Percentiles rank a stretch among this genome's conserved stretches.
These are phyloP conservation scores for Eimeria maxima DNA, from an alignment of 169 alveolate species.

Conservation along the genomic window DNA sequence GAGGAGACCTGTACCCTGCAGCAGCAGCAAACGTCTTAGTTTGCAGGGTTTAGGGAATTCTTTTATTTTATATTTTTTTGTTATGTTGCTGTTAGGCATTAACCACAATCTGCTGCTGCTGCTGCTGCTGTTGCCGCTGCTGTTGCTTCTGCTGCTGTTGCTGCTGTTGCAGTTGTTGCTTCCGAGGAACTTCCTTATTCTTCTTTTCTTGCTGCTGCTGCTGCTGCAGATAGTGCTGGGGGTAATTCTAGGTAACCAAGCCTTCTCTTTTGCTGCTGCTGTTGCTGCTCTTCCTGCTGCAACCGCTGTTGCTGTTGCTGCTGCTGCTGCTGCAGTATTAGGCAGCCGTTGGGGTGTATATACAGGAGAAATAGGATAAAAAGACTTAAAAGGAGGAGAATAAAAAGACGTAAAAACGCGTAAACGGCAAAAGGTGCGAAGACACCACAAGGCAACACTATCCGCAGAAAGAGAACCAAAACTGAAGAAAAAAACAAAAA, in stretches of 20 bases:
- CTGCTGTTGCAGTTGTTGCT: slow-evolving; percentile 8
- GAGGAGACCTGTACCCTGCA: neutral
- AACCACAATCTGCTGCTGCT: neutral
- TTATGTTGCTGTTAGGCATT: no score
- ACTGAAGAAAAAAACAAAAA: no score
- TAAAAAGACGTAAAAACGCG: neutral
- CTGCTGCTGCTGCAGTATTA: neutral
- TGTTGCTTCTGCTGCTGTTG: neutral
- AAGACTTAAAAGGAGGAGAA: neutral
- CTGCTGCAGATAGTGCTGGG: slow-evolving; percentile 8
- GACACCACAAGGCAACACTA: neutral
- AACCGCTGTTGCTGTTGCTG: neutral
- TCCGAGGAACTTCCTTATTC: no score
- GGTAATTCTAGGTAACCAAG: neutral
- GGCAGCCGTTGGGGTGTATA: no score
- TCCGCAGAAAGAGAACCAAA: slow-evolving; percentile 3
- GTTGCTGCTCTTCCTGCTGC: neutral
- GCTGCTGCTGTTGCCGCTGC: neutral
- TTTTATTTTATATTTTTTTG: neutral
- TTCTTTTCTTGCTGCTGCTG: neutral
- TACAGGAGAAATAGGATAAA: neutral
- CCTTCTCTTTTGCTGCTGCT: slow-evolving; percentile 6
- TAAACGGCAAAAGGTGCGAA: neutral
- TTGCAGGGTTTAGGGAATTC: neutral
- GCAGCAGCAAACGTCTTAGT: neutral